Evolutionary conservation across 257 asterid genomes (phyloP).

Genomic region (Scutellaria baicalensis): DNA sequence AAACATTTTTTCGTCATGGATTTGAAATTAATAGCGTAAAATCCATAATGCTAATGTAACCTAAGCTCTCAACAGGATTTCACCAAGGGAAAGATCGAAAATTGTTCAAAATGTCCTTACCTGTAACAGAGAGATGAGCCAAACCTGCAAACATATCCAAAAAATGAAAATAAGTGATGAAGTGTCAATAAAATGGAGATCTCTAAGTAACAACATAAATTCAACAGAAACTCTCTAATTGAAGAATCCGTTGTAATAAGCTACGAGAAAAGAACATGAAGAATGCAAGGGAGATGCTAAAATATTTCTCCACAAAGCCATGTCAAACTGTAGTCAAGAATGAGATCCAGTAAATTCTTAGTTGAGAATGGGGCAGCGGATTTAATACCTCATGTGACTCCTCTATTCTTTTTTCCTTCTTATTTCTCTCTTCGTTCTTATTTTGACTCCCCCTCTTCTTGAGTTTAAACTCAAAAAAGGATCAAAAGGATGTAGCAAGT

Average conservation of each 20-base stretch:
- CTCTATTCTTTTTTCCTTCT: neutral
- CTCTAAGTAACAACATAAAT: neutral
- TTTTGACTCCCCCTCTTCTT: no score
- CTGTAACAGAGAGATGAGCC: conserved; percentile 68
- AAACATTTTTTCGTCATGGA: neutral
- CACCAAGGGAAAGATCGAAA: neutral
- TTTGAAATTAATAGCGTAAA: neutral
- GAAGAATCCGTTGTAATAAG: neutral
- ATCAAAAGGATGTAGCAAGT: neutral
- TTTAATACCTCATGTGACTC: neutral
- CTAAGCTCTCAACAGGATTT: neutral
- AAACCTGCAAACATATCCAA: conserved; percentile 50
- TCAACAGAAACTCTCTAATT: no score
- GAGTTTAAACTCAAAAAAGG: no score
- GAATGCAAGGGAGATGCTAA: neutral
- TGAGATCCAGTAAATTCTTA: neutral
- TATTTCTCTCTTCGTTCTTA: no score
- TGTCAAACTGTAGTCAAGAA: neutral
- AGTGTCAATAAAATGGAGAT: conserved; percentile 9
- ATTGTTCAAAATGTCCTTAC: conserved; percentile 27
- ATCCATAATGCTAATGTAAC: neutral
- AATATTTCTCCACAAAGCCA: neutral
- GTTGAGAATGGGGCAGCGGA: neutral
- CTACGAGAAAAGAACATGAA: neutral
- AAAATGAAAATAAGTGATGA: neutral